Base-by-base conservation (phyloP, 371 early-diverging fungal species). In the Apophysomyces ossiformis region DNA sequence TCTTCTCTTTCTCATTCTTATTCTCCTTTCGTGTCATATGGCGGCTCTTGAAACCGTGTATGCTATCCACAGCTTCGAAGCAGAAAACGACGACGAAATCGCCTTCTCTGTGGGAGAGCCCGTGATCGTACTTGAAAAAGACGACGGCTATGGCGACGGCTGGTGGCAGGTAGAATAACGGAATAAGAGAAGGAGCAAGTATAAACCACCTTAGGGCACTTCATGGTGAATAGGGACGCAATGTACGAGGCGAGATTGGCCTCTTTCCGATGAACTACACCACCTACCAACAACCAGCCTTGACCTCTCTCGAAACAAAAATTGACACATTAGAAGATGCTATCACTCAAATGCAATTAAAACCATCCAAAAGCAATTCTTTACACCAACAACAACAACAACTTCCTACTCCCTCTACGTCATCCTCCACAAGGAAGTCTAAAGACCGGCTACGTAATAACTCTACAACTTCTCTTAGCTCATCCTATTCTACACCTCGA, bases 61-160 rank as follows among this genome's bases (percentile, higher is more conserved):
- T 73, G 84, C 85, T 41, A 77, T 87, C 63, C 87, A 88, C 61
- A 78, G 85, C 46, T 89, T 86, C 67, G 73, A 74, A 57, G 87
- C 89, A 43, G 91, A 89, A 64, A 88, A 90, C 57, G 85, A 83
- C 35, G 94, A 93, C 67, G 94, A 93, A 66, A 86, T 93, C 62
- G 76, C 84, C 16, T 90, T 93, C 62, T 66, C 80, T 38, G 81
- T 81, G 35, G 90, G 88, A 9, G 92, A 93, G 57, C 84, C 88
- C 38, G 82, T 93, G 8, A 71, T 88, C 37, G 87, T 93, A 1
- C 65, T 92, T 12, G 90, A 91, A 67, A 83, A 82, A 64, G 94
- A 93, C 70, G 92, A 92, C 16, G 80, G 83, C 9, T 92, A 83
- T 70, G 81, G 82, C 36, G 94, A 93, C 72, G 93, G 93, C 26